phyloP scores from a whole-genome alignment of 1,139 yeast genomes.

The Arxiozyma heterogenica region DNA sequence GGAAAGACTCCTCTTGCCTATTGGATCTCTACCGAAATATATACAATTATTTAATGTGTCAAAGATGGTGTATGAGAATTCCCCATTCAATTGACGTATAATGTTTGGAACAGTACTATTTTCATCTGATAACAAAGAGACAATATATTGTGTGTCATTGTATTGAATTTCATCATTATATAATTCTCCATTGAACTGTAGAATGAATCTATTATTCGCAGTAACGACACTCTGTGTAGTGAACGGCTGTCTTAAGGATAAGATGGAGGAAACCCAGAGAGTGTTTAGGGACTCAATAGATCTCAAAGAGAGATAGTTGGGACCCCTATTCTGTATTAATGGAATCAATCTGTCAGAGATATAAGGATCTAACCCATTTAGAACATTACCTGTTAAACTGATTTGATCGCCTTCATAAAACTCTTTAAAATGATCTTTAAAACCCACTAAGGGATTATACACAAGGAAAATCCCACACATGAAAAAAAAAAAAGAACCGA shows the following conservation, averaged over 20 bases:
- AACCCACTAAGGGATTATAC: conserved; percentile 7
- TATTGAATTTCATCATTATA: conserved; percentile 48
- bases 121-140: conserved; percentile 19
- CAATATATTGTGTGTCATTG: conserved; percentile 45
- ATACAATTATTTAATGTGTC: conserved; percentile 35
- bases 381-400: conserved; percentile 13
- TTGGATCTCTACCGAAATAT: conserved; percentile 74
- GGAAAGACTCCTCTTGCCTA: conserved; percentile 74
- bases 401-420: conserved; percentile 3
- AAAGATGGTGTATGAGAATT: conserved; percentile 58
- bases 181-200: conserved; percentile 85
- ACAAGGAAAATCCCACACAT: conserved; percentile 42
- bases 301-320: conserved; percentile 37
- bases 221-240: conserved; percentile 54
- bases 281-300: conserved; percentile 7
- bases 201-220: conserved; percentile 30
- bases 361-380: conserved; percentile 8
- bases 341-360: conserved; percentile 35
- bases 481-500: no score
- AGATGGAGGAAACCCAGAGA: conserved; percentile 48
- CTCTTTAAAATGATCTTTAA: neutral
- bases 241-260: conserved; percentile 72
- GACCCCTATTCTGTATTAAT: conserved; percentile 45
- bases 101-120: conserved; percentile 7
- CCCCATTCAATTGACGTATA: conserved; percentile 49